A percentile compares a stretch with the other conserved stretches of the same genome.
Conservation (phyloP, 1,284 basidiomycete genomes). For the Sporisorium exsertum region DNA sequence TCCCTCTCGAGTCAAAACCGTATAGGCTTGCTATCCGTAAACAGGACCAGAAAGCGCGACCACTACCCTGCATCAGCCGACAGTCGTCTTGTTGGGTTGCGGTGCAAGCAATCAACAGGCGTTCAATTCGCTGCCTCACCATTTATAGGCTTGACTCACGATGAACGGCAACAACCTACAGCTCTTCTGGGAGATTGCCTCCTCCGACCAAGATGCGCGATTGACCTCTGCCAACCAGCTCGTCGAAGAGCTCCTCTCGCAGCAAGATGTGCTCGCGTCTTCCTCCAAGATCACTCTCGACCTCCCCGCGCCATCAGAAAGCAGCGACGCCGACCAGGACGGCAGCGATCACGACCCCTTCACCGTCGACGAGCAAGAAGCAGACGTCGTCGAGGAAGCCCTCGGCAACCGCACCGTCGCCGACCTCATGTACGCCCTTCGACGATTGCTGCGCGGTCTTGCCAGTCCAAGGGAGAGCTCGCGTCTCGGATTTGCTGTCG, state of each 20-base stretch:
- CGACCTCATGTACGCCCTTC: constrained; percentile 71
- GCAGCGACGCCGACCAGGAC: constrained; percentile 70
- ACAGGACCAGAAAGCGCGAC: background rate
- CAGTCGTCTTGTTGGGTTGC: background rate
- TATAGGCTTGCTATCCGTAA: background rate
- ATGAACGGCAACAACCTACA: constrained; percentile 84
- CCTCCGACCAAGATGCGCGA: constrained; percentile 80
- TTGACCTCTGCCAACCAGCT: constrained; percentile 88
- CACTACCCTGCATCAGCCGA: too few relatives aligned
- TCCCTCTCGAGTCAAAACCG: background rate
- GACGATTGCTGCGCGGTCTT: constrained; percentile 75
- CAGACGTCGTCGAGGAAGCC: constrained; percentile 71
- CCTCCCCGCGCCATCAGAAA: constrained; percentile 11
- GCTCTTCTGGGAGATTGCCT: constrained; percentile 94
- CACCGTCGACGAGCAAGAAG: constrained; percentile 35
- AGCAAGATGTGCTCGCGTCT: constrained; percentile 42
- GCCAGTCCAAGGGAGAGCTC: constrained; percentile 92
- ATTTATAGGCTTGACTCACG: background rate
- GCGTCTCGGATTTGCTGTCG: constrained; percentile 92
- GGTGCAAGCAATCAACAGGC: background rate
- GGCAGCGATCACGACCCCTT: constrained; percentile 58
- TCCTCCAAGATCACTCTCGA: constrained; percentile 51
- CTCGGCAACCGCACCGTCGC: constrained; percentile 73
- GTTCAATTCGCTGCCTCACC: background rate
- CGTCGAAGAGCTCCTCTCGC: constrained; percentile 75